A percentile compares a stretch with the other conserved stretches of the same genome.
Evolutionary conservation across 495 filamentous ascomycete species (phyloP).

Genomic region (Talaromyces trachyspermus): DNA sequence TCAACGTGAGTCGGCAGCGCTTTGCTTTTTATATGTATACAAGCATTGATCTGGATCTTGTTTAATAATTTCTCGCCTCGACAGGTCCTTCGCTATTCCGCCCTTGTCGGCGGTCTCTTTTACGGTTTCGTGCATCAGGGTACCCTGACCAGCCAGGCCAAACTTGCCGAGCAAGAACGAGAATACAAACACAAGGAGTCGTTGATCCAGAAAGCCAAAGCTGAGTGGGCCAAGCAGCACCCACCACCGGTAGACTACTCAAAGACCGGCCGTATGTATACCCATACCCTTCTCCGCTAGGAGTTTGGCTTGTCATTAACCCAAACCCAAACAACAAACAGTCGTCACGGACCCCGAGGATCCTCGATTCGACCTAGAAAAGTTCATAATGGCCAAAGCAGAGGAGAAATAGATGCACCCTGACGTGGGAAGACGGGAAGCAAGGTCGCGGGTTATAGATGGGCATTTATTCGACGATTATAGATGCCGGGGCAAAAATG

Average conservation of each 20-base stretch:
- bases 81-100: conserved; percentile 94
- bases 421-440: conserved; percentile 8
- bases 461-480: conserved; percentile 3
- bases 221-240: conserved; percentile 74
- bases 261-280: conserved; percentile 52
- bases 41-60: too few relatives aligned
- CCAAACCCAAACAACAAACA: conserved; percentile 36
- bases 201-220: conserved; percentile 86
- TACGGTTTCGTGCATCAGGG: conserved; percentile 92
- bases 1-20: conserved; percentile 38
- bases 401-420: conserved; percentile 42
- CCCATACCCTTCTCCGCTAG: conserved; percentile 1
- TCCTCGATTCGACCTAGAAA: conserved; percentile 85
- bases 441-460: conserved; percentile 6
- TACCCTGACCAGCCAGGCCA: conserved; percentile 57
- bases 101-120: conserved; percentile 76
- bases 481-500: not conserved
- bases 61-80: conserved; percentile 1
- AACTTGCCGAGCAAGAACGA: conserved; percentile 56
- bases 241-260: conserved; percentile 42
- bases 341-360: conserved; percentile 79
- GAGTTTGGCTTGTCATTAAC: conserved; percentile 5
- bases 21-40: too few relatives aligned
- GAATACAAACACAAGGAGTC: conserved; percentile 83
- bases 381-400: conserved; percentile 61